These are phyloP conservation scores for Phyllosticta paracitricarpa DNA, from an alignment of 2,329 filamentous ascomycete genomes.

Conservation along the genomic window DNA sequence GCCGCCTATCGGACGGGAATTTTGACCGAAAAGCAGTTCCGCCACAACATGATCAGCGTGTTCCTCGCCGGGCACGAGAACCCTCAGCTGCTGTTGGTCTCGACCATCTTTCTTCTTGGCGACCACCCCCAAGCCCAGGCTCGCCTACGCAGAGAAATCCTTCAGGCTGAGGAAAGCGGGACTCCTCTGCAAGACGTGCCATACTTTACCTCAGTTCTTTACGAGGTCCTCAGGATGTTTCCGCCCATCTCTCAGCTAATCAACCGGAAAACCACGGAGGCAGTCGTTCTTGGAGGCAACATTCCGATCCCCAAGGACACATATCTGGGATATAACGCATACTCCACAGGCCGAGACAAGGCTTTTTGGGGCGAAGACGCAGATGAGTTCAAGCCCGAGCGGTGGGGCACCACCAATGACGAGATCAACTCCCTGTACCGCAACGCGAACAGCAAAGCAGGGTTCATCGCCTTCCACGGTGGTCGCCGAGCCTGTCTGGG, in stretches of 20 bases:
- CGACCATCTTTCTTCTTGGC: slow-evolving; percentile 11
- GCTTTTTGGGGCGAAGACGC: slow-evolving; percentile 21
- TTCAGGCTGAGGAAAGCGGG: background rate
- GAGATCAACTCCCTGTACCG: slow-evolving; percentile 28
- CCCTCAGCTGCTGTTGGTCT: slow-evolving; percentile 12
- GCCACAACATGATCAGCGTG: slow-evolving; percentile 12
- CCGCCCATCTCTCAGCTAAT: slow-evolving; percentile 42
- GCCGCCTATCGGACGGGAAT: slow-evolving; percentile 10
- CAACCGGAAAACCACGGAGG: slow-evolving; percentile 31
- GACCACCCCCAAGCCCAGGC: slow-evolving; percentile 5
- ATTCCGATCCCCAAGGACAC: slow-evolving; percentile 17
- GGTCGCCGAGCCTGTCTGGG: slow-evolving; percentile 33
- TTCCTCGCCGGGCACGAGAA: slow-evolving; percentile 14
- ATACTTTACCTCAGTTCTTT: slow-evolving; percentile 34
- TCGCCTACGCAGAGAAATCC: background rate
- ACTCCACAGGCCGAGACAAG: slow-evolving; percentile 18
- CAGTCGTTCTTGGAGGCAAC: slow-evolving; percentile 17
- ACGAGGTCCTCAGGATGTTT: slow-evolving; percentile 39
- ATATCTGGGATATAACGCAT: slow-evolving; percentile 21
- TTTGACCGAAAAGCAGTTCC: slow-evolving; percentile 6
- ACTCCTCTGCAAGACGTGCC: slow-evolving; percentile 21
- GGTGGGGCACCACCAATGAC: slow-evolving; percentile 29
- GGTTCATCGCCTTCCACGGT: slow-evolving; percentile 36
- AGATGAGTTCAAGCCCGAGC: slow-evolving; percentile 29
- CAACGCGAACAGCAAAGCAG: slow-evolving; percentile 26